Conservation (phyloP, 768 basidiomycete genomes). For the Termitomyces sp. region DNA sequence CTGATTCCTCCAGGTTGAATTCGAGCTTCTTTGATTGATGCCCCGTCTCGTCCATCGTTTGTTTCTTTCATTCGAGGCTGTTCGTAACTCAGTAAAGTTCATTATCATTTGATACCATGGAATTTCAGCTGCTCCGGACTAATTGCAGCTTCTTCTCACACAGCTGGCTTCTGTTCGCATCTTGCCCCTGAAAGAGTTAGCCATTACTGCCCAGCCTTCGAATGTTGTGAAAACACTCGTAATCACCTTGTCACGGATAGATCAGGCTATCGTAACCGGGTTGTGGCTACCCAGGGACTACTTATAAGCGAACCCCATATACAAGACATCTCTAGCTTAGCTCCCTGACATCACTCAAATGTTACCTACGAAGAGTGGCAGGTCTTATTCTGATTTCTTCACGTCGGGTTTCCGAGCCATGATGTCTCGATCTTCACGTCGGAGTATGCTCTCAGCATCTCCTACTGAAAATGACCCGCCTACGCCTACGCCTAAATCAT, state of each 20-base stretch:
- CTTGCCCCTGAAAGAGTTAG: slow-evolving; percentile 6
- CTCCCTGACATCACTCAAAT: slow-evolving; percentile 8
- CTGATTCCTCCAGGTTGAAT: not conserved
- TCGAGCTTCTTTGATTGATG: slow-evolving; percentile 12
- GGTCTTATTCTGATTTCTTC: slow-evolving; percentile 42
- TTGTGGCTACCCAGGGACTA: not conserved
- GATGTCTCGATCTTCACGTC: slow-evolving; percentile 16
- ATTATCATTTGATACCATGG: not conserved
- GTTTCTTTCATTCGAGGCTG: slow-evolving; percentile 6
- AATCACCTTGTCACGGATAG: slow-evolving; percentile 10
- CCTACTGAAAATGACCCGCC: not conserved
- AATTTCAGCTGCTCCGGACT: not conserved
- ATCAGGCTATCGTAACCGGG: slow-evolving; percentile 1
- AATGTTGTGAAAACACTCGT: slow-evolving; percentile 5
- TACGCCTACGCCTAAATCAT: slow-evolving; percentile 4
- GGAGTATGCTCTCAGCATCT: slow-evolving; percentile 1
- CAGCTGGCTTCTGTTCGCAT: not conserved
- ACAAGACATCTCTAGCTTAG: slow-evolving; percentile 6
- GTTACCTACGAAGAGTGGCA: slow-evolving; percentile 17
- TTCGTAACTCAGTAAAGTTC: not conserved
- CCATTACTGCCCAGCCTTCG: slow-evolving; percentile 1
- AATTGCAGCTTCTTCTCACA: not conserved
- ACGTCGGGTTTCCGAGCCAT: slow-evolving; percentile 39
- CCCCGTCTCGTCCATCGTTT: not conserved
- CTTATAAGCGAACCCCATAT: slow-evolving; percentile 2